Base-by-base conservation (phyloP, 2,329 filamentous ascomycete genomes). In the Pestalotiopsis fici region DNA sequence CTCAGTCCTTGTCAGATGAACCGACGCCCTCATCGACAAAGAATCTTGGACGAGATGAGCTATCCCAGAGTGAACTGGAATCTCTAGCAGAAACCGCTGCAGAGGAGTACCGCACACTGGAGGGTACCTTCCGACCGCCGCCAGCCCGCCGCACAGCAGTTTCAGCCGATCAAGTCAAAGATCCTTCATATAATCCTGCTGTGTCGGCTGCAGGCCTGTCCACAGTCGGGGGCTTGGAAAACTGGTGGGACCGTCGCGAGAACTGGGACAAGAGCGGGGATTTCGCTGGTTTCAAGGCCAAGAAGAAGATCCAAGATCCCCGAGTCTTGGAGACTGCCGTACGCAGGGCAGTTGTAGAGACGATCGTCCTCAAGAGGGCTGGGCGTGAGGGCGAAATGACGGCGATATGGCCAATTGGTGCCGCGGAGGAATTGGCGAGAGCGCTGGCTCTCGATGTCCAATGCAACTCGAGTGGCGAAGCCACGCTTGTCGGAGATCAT, bases 241-340 rank as follows among this genome's bases (percentile, higher is more conserved):
- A 76, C 28, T 90, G 86, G 87, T 90, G 87, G 86, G 81, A 87
- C 7, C 75, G 80, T 64, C 77, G 78, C n/a, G 79, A 80, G n/a
- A 81, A 88, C 73, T 89, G 87, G 86, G 79, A 79, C 59, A 67
- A 78, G 47, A 81, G 82, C 67, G 83, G 81, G 71, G 72, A 80
- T 61, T 84, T 86, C 69, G 73, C 72, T 18, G 79, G 81, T 2
- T 89, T 88, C 70, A 72, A 73, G 65, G 77, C 77, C 43, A 66
- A 71, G 5, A 73, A 77, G 1, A 83, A 80, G 73, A 78, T 85
- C 9, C 74, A 76, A 31, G 83, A 88, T 37, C 74, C 78, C 28
- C 76, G 76, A 1, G 71, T 86, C 12, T 74, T 89, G 18, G 83
- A 87, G 76, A 80, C 83, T 12, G 77, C 83, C 28, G 79, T 86